A percentile compares a stretch with the other conserved stretches of the same genome.
These are phyloP conservation scores for Neofusicoccum ribis DNA, from an alignment of 2,329 filamentous ascomycete species.

Conservation along the genomic window DNA sequence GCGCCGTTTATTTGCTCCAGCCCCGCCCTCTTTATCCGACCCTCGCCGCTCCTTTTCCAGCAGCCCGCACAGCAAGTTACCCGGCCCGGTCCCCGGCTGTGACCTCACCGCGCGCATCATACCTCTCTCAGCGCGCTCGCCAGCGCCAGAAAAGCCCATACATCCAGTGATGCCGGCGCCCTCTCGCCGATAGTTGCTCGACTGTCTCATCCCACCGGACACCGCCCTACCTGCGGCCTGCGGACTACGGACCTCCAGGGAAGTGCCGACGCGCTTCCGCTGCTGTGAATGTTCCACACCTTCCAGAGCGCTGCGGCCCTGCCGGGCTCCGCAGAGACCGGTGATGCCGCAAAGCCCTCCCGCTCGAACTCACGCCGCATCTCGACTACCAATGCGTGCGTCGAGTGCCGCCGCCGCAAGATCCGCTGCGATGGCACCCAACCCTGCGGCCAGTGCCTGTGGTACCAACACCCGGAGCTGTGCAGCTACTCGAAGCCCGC, in stretches of 20 bases:
- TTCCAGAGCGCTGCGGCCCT: conserved; percentile 36
- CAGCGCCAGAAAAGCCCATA: not conserved
- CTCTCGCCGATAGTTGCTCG: not conserved
- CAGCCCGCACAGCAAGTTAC: not conserved
- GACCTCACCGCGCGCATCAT: conserved; percentile 13
- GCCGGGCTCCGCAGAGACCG: conserved; percentile 4
- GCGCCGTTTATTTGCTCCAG: not conserved
- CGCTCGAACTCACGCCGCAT: conserved; percentile 45
- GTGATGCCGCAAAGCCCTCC: conserved; percentile 31
- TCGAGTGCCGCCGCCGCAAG: conserved; percentile 77
- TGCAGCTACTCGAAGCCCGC: conserved; percentile 82
- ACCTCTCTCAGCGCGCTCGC: not conserved
- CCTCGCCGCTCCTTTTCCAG: conserved; percentile 10
- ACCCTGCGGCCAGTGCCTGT: conserved; percentile 79
- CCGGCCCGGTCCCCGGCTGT: conserved; percentile 11
- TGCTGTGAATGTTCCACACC: conserved; percentile 44
- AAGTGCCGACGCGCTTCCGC: conserved; percentile 1
- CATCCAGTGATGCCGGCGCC: conserved; percentile 9
- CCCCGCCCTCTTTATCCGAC: conserved; percentile 10
- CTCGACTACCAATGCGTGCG: conserved; percentile 63
- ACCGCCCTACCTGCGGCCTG: not conserved
- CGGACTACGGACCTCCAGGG: too few species aligned
- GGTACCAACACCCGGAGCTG: conserved; percentile 75
- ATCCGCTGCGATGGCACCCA: conserved; percentile 82
- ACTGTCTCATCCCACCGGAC: not conserved